Evolutionary conservation across 192 early-diverging fungal species (phyloP).

Genomic region (Backusella parvicylindrica): DNA sequence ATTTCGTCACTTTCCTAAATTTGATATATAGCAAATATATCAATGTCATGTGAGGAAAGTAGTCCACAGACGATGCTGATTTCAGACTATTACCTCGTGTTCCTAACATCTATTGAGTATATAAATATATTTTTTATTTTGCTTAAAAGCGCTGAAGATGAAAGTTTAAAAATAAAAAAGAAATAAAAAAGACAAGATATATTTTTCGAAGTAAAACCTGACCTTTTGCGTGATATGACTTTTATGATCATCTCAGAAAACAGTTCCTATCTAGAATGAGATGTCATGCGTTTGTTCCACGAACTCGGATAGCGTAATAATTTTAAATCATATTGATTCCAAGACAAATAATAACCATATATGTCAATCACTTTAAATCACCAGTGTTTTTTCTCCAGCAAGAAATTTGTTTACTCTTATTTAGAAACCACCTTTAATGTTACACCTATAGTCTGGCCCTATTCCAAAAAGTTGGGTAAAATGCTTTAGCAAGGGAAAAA

Average conservation of each 20-base stretch:
- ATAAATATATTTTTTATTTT: neutral
- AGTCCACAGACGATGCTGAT: neutral
- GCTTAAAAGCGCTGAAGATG: neutral
- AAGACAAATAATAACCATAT: neutral
- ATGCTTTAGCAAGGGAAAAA: neutral
- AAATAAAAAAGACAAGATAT: neutral
- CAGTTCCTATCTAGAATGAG: neutral
- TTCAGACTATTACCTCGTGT: neutral
- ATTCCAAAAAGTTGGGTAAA: neutral
- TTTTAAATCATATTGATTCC: neutral
- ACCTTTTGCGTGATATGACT: neutral
- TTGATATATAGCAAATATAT: neutral
- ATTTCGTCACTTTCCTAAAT: neutral
- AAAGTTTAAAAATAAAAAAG: neutral
- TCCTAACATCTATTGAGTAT: neutral
- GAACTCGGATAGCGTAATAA: neutral
- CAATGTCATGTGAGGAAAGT: neutral
- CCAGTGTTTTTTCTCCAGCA: neutral
- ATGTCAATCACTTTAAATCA: neutral
- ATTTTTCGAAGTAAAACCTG: neutral
- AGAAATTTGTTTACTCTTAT: neutral
- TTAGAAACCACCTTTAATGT: neutral
- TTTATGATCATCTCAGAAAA: neutral
- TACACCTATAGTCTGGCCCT: neutral
- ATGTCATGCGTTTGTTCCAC: neutral